Base-by-base conservation (phyloP, 805 yeast species). In the Metschnikowia drakensbergensis region DNA sequence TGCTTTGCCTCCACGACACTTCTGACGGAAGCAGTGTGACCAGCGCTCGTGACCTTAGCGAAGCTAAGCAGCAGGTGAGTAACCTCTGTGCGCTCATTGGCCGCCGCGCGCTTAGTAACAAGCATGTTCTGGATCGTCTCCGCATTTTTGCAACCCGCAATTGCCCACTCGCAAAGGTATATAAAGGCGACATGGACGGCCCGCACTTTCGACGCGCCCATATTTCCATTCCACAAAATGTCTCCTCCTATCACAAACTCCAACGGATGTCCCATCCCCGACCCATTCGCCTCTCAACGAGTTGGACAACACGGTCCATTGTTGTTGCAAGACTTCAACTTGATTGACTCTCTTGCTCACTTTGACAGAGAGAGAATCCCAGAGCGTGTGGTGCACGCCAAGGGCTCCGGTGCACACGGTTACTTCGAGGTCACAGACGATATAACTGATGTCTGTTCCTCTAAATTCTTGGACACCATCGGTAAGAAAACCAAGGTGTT, bases 361-460 rank as follows among this genome's bases (percentile, higher is more conserved):
- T 88, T 88, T 60, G 95, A 87, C 70, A 77, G 96, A 58, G 96
- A 88, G 69, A 76, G 96, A 68, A 85, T 88, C 55, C 96, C 96
- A 9, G 96, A 89, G 72, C 78, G 96, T 69, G 96, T 88, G 49
- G 96, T 89, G 32, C 96, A 88, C 63, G 96, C 96, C 47, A 88
- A 88, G 66, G 96, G 96, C 58, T 86, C 91, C 10, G 96, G 96
- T 63, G 96, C 96, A 7, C 87, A 76, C 64, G 96, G 96, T 56
- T 79, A 76, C 56, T 89, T 89, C 64, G 95, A 86, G 67, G 91
- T 85, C 45, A 88, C 96, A 9, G 92, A 88, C 52, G 67, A 63
- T 53, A 62, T 63, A 59, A 56, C 64, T 41, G 67, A 63, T 55
- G 42, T 63, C 40, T 54, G 61, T 45, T 54, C 59, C 35, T 43